phyloP scores from a whole-genome alignment of 805 yeast species.

The Wickerhamomyces hampshirensis region DNA sequence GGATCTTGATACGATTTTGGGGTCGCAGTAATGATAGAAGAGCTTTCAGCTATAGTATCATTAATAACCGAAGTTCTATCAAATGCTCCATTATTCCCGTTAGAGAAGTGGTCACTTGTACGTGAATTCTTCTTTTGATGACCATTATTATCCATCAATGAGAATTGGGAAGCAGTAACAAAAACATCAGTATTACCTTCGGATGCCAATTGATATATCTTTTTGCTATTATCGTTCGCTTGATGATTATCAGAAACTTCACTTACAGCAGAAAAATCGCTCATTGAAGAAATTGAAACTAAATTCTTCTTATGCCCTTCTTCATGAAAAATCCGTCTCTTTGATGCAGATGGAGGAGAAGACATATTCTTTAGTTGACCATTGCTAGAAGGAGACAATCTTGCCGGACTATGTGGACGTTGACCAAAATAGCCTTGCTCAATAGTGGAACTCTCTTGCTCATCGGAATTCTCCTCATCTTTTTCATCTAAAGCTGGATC shows the following conservation, averaged over 20 bases:
- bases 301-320: constrained; percentile 7
- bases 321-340: background rate
- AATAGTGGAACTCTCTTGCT: background rate
- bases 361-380: background rate
- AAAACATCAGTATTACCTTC: constrained; percentile 28
- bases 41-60: background rate
- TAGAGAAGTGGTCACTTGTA: background rate
- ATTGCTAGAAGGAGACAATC: background rate
- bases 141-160: constrained; percentile 14
- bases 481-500: constrained; percentile 1
- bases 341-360: constrained; percentile 3
- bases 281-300: constrained; percentile 21
- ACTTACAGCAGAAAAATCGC: constrained; percentile 20
- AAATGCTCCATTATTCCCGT: background rate
- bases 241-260: constrained; percentile 7
- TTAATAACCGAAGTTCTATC: background rate
- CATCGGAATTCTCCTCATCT: background rate
- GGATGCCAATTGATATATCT: constrained; percentile 18
- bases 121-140: background rate
- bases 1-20: background rate
- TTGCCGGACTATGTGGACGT: background rate
- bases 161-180: constrained; percentile 36
- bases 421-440: background rate
- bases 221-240: constrained; percentile 7
- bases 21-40: background rate